Evolutionary conservation across 1,139 yeast species (phyloP).

Genomic region (Petasospora fabianii): DNA sequence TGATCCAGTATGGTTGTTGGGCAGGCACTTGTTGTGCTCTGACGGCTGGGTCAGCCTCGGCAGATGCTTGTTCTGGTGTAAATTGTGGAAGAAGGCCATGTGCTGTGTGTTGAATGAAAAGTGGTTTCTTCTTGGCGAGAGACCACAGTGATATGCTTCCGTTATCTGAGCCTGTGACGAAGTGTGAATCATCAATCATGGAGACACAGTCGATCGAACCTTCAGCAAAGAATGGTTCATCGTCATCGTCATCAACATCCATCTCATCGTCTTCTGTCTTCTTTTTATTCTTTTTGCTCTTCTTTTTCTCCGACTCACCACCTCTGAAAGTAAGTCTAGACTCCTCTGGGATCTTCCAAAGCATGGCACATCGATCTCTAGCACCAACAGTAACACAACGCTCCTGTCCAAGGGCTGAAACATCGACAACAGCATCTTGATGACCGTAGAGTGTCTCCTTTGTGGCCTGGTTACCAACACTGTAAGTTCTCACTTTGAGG

Average conservation of each 20-base stretch:
- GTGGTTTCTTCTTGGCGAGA: conserved; percentile 82
- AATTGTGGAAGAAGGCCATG: conserved; percentile 71
- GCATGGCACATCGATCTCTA: conserved; percentile 90
- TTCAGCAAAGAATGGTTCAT: conserved; percentile 53
- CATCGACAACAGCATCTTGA: conserved; percentile 82
- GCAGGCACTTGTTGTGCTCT: conserved; percentile 57
- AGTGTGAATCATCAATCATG: conserved; percentile 90
- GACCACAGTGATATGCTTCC: conserved; percentile 90
- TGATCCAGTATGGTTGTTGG: conserved; percentile 80
- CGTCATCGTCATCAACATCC: conserved; percentile 30
- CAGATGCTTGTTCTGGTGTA: conserved; percentile 55
- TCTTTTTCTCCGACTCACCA: conserved; percentile 60
- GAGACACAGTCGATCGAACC: conserved; percentile 90
- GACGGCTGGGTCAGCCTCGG: conserved; percentile 47
- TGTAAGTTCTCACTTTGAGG: conserved; percentile 81
- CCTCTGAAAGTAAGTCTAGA: conserved; percentile 91
- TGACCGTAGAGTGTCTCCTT: conserved; percentile 92
- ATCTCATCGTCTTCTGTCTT: conserved; percentile 32
- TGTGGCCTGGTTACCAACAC: conserved; percentile 82
- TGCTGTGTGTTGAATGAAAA: conserved; percentile 60
- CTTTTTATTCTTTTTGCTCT: conserved; percentile 33
- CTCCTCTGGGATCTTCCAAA: conserved; percentile 96
- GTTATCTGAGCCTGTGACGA: conserved; percentile 92
- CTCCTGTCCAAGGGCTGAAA: conserved; percentile 76
- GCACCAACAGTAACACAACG: conserved; percentile 95